Evolutionary conservation across 2,329 filamentous ascomycete genomes (phyloP), one percentile per base, ranked within the genome.

Genomic region (Curvularia sp.): DNA sequence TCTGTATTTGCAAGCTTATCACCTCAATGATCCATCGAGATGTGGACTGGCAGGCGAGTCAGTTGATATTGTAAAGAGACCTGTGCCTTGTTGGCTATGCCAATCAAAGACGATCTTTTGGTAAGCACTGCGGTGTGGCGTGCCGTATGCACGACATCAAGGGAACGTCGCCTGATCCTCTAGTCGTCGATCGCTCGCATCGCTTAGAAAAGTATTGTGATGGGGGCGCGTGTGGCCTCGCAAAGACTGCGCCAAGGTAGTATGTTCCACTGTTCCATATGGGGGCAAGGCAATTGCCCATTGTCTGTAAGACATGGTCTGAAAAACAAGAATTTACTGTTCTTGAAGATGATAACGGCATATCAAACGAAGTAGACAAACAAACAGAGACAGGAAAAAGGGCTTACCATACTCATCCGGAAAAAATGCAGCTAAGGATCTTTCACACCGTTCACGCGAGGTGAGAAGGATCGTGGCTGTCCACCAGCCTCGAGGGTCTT

Each of bases 121-220:
- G 51, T 43, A 48, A 53, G 57, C 59, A 59, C 58, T 60, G 57
- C 54, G 59, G 55, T 49, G 43, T 64, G 64, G 61, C 61, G 57
- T 67, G 53, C 39, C 49, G 42, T 63, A 70, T 71, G 68, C 62
- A 69, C 67, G 62, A 69, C 66, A 70, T 71, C 64, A 64, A 53
- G 38, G 30, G 18, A 38, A 59, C 66, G 65, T 68, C 61, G 53
- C 48, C 58, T 57, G 48, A 47, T 42, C 42, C 53, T 46, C 49
- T 64, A 47, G 51, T 54, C 50, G 61, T 53, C 46, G 57, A 64
- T 62, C 57, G 46, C 53, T 48, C 46, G 52, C 53, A 49, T 65
- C 46, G 49, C 54, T 54, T 58, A 43, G 47, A 43, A 49, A 48
- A 47, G 20, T 50, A 48, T 49, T 51, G 31, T 38, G 18, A 30